phyloP scores from a whole-genome alignment of 257 asterid genomes.

The Plantago ovata region DNA sequence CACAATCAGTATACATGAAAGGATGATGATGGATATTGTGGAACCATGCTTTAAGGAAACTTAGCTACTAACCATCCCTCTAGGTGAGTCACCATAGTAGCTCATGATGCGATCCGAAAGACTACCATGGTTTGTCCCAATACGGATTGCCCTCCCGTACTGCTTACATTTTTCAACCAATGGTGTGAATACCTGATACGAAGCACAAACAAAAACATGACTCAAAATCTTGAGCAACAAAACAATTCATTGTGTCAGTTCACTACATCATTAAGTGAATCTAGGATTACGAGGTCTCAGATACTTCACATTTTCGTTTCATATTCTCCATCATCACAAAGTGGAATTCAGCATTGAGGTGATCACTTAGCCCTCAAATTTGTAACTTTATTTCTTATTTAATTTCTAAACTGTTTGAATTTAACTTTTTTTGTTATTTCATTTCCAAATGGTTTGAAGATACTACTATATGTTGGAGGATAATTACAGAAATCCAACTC shows the following conservation, averaged over 20 bases:
- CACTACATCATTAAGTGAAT: neutral
- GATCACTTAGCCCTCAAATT: too few species aligned
- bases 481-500: too few species aligned
- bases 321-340: too few species aligned
- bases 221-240: neutral
- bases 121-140: conserved; percentile 99
- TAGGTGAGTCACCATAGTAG: conserved; percentile 94
- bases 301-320: too few species aligned
- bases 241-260: neutral
- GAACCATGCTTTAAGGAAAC: conserved; percentile 7
- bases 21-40: neutral
- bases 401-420: too few species aligned
- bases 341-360: too few species aligned
- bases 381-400: too few species aligned
- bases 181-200: conserved; percentile 79
- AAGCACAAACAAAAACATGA: conserved; percentile 10
- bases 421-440: too few species aligned
- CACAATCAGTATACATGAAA: neutral
- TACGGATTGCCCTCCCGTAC: conserved; percentile 95
- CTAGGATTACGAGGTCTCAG: neutral
- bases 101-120: conserved; percentile 99
- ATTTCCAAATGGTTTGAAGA: neutral
- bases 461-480: neutral
- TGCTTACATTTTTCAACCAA: conserved; percentile 94
- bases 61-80: conserved; percentile 83